Conservation (phyloP, 768 basidiomycete genomes). For the Amanita exitialis region DNA sequence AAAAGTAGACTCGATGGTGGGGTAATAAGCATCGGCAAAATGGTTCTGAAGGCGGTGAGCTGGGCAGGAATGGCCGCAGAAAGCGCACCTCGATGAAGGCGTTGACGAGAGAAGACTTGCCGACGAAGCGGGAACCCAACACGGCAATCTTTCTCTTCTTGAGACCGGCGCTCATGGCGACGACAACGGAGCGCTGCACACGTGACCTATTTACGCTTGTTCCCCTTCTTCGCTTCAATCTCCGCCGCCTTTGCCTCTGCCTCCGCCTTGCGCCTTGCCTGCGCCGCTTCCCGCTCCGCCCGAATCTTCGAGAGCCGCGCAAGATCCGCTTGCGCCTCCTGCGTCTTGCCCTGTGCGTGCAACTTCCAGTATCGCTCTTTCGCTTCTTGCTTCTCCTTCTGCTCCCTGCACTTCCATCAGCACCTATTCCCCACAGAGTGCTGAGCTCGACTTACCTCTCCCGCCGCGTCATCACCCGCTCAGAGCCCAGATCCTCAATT, state of each 20-base stretch:
- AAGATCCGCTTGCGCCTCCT: constrained; percentile 83
- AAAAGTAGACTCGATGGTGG: constrained; percentile 87
- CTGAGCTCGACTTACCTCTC: constrained; percentile 48
- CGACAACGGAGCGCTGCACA: neutral
- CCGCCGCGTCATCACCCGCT: constrained; percentile 50
- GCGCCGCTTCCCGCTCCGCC: constrained; percentile 81
- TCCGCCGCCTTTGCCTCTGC: constrained; percentile 67
- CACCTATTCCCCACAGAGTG: constrained; percentile 1
- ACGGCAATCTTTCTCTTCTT: constrained; percentile 88
- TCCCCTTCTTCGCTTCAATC: constrained; percentile 46
- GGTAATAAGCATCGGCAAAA: constrained; percentile 90
- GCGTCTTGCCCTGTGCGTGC: constrained; percentile 77
- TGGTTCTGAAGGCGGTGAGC: constrained; percentile 34
- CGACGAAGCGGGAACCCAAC: constrained; percentile 83
- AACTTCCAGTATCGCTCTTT: constrained; percentile 86
- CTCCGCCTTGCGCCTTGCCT: constrained; percentile 83
- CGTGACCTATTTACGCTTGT: constrained; percentile 14
- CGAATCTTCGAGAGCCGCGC: constrained; percentile 78
- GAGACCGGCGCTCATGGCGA: constrained; percentile 24
- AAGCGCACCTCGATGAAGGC: constrained; percentile 70
- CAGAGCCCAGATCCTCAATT: constrained; percentile 61
- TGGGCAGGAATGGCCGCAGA: neutral
- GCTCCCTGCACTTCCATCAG: constrained; percentile 47
- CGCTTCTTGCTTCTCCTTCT: constrained; percentile 86
- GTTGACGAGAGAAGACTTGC: constrained; percentile 85